Conservation (phyloP, 1,284 basidiomycete genomes). For the Peniophora sp. region DNA sequence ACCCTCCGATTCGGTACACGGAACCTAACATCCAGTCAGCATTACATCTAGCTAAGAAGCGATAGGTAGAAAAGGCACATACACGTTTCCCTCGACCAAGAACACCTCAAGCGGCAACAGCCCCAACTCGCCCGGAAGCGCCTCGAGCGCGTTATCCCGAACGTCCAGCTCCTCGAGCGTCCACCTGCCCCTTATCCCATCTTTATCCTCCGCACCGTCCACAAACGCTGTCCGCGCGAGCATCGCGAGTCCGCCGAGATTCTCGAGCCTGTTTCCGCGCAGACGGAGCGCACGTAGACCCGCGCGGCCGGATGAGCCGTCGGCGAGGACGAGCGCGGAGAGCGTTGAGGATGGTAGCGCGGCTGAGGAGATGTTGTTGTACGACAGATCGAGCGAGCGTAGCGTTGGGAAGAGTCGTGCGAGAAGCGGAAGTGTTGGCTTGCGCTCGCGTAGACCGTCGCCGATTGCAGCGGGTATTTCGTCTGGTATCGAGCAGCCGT, state of each 20-base stretch:
- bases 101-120: conserved; percentile 70
- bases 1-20: conserved; percentile 70
- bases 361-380: conserved; percentile 53
- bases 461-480: conserved; percentile 34
- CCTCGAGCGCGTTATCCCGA: conserved; percentile 68
- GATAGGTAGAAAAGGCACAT: conserved; percentile 24
- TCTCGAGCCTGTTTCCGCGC: conserved; percentile 55
- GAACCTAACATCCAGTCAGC: conserved; percentile 54
- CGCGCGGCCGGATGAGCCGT: conserved; percentile 19
- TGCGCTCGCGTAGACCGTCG: conserved; percentile 25
- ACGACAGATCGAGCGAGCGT: conserved; percentile 61
- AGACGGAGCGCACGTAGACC: conserved; percentile 59
- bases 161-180: conserved; percentile 73
- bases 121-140: conserved; percentile 60
- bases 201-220: conserved; percentile 21
- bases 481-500: conserved; percentile 62
- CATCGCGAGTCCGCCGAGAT: conserved; percentile 52
- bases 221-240: conserved; percentile 45
- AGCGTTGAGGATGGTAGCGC: conserved; percentile 40
- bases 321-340: conserved; percentile 36
- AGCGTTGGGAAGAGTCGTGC: conserved; percentile 61
- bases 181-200: conserved; percentile 50
- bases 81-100: conserved; percentile 79
- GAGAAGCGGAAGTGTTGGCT: conserved; percentile 49
- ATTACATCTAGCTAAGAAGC: conserved; percentile 4